Evolutionary conservation across 208 protist species (phyloP).

Genomic region (Tetramitus jugosus): DNA sequence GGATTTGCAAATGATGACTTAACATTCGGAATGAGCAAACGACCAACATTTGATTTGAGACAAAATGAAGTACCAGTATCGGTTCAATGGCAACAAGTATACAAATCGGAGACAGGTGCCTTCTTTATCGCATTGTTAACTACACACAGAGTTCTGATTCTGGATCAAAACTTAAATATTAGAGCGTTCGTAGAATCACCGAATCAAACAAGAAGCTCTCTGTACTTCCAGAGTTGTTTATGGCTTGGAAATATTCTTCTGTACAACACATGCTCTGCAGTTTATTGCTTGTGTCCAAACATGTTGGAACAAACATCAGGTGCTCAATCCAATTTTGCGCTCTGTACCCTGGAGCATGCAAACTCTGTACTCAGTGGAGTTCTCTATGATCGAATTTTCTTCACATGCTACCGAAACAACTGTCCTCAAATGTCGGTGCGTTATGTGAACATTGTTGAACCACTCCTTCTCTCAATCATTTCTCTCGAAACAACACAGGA

Average conservation of each 20-base stretch:
- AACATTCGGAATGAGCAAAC: too few species aligned
- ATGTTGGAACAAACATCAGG: too few species aligned
- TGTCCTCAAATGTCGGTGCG: background rate
- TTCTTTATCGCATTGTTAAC: background rate
- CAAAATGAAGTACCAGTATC: too few species aligned
- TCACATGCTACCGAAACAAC: background rate
- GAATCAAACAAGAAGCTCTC: background rate
- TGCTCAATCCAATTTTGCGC: too few species aligned
- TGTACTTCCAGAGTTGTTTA: background rate
- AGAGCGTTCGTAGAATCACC: background rate
- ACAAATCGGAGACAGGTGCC: too few species aligned
- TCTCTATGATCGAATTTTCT: background rate
- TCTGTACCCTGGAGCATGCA: background rate
- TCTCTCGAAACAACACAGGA: background rate
- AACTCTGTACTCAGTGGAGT: background rate
- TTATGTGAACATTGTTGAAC: slow-evolving; percentile 3
- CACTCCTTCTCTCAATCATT: background rate
- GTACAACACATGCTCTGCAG: background rate
- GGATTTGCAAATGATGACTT: too few species aligned
- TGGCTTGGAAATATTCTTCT: background rate
- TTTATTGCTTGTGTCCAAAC: background rate
- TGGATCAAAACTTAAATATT: background rate
- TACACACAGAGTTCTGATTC: background rate
- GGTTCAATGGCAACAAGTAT: too few species aligned
- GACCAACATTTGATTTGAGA: too few species aligned